phyloP scores from a whole-genome alignment of 176 grass and related monocot species.

The Stipa capillata region DNA sequence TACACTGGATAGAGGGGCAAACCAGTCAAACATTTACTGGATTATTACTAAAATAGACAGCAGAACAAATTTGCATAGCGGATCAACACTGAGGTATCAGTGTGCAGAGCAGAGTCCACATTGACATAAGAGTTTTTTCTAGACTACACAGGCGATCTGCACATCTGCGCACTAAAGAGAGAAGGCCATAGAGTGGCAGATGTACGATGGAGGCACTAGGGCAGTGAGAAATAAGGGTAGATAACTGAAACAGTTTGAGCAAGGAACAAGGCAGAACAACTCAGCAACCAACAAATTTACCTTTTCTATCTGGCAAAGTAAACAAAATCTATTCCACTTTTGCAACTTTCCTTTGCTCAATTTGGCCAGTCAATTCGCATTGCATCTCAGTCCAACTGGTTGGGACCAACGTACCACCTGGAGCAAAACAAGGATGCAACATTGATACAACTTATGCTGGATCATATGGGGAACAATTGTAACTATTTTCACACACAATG shows the following conservation, averaged over 20 bases:
- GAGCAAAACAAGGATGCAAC: slow-evolving; percentile 1
- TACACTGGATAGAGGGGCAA: too few species aligned
- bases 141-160: too few species aligned
- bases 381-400: slow-evolving; percentile 99
- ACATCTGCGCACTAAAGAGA: too few species aligned
- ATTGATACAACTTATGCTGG: background rate
- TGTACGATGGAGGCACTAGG: too few species aligned
- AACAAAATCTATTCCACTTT: slow-evolving; percentile 57
- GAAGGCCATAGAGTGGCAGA: too few species aligned
- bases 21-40: too few species aligned
- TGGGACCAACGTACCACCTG: slow-evolving; percentile 68
- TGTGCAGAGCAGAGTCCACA: too few species aligned
- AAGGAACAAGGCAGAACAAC: background rate
- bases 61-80: too few species aligned
- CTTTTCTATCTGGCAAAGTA: background rate
- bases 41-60: too few species aligned
- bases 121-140: too few species aligned
- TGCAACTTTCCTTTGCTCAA: slow-evolving; percentile 89
- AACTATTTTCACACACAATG: background rate
- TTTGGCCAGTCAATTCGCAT: slow-evolving; percentile 80
- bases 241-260: background rate
- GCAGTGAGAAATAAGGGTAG: too few species aligned
- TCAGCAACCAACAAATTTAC: background rate
- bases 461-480: background rate
- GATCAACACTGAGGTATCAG: too few species aligned